Percentiles rank a stretch among this genome's conserved stretches.
phyloP scores from a whole-genome alignment of 2,329 filamentous ascomycete species.

The Lasiodiplodia sp. region DNA sequence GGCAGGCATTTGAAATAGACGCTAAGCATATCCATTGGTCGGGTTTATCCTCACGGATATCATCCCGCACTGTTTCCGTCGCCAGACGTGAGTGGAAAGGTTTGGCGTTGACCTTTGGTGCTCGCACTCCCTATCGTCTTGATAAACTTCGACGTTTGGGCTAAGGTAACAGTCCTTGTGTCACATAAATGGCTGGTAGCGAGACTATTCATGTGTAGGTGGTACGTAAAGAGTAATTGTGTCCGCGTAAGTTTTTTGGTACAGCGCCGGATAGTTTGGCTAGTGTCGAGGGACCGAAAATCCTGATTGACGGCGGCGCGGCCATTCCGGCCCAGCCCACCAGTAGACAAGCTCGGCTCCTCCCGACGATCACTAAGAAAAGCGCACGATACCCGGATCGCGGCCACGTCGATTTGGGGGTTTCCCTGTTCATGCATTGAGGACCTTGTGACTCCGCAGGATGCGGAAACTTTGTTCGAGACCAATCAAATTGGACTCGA shows the following conservation, averaged over 20 bases:
- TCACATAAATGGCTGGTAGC: not conserved
- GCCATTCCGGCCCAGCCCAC: not conserved
- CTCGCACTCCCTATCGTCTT: not conserved
- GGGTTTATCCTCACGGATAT: not conserved
- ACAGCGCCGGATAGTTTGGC: not conserved
- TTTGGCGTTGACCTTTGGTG: not conserved
- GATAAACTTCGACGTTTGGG: not conserved
- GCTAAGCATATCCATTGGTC: not conserved
- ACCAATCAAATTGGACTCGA: not conserved
- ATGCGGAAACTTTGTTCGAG: not conserved
- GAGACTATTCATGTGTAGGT: not conserved
- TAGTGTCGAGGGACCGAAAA: conserved; percentile 10
- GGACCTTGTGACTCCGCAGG: not conserved
- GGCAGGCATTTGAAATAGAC: not conserved
- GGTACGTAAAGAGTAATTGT: not conserved
- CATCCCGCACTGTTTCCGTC: not conserved
- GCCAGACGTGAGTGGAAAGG: not conserved
- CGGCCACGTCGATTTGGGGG: not conserved
- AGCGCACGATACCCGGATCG: not conserved
- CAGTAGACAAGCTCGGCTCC: not conserved
- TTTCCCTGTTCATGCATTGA: not conserved
- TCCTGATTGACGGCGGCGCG: not conserved
- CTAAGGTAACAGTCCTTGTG: not conserved
- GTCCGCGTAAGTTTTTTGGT: not conserved
- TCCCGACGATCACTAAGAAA: not conserved